phyloP scores from a whole-genome alignment of 257 asterid species.

The Solanum boliviense region DNA sequence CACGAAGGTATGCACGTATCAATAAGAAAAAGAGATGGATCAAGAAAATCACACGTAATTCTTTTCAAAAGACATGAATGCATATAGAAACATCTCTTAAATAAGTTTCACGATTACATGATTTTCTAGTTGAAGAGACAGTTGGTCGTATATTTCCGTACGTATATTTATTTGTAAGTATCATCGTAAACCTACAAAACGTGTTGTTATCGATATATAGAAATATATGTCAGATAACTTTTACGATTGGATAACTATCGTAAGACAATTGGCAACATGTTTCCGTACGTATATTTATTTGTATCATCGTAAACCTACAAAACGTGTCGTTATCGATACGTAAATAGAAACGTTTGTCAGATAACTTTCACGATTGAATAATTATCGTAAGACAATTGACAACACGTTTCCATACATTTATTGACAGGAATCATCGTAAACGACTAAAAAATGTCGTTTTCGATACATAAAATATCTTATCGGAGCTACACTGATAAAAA shows the following conservation, averaged over 20 bases:
- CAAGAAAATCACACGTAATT: not conserved
- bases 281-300: not conserved
- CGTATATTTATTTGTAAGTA: not conserved
- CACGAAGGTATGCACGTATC: not conserved
- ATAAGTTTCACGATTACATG: not conserved
- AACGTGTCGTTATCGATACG: not conserved
- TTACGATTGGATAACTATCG: not conserved
- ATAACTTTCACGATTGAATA: not conserved
- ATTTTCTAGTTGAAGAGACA: too few species aligned
- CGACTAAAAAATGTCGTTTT: not conserved
- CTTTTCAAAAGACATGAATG: not conserved
- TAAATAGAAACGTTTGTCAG: too few species aligned
- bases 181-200: not conserved
- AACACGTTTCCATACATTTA: not conserved
- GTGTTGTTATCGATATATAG: not conserved
- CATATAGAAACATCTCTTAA: not conserved
- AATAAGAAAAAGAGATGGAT: not conserved
- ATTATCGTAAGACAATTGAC: not conserved
- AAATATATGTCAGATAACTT: not conserved
- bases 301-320: not conserved
- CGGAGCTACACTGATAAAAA: not conserved
- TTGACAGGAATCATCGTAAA: not conserved
- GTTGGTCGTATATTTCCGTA: not conserved
- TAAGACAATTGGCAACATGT: not conserved
- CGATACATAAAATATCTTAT: not conserved